These are phyloP conservation scores for Talaromyces piceae DNA, from an alignment of 2,329 filamentous ascomycete genomes.

Conservation along the genomic window DNA sequence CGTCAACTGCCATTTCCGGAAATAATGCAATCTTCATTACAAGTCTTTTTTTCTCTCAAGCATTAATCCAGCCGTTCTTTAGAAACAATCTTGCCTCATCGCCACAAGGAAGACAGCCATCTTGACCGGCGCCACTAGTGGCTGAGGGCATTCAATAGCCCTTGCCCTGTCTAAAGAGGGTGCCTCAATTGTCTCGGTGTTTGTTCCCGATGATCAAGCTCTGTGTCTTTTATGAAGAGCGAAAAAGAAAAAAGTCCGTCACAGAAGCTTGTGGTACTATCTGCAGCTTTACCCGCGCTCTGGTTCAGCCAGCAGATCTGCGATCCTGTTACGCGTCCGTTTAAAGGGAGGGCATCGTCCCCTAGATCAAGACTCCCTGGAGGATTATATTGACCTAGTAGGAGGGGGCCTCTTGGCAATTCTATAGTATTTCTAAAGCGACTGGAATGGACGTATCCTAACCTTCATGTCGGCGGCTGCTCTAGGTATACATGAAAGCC, in stretches of 20 bases:
- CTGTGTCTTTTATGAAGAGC: too few species aligned
- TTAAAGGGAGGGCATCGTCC: background rate
- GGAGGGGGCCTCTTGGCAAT: background rate
- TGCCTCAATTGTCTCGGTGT: background rate
- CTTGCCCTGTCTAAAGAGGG: background rate
- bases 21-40: too few species aligned
- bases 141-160: background rate
- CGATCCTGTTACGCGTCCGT: background rate
- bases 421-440: too few species aligned
- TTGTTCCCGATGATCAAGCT: background rate
- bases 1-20: too few species aligned
- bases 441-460: too few species aligned
- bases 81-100: background rate
- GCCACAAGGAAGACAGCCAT: background rate
- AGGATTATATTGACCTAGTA: conserved; percentile 1
- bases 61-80: background rate
- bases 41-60: too few species aligned
- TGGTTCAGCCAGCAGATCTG: background rate
- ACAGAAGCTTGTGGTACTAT: background rate
- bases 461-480: background rate
- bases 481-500: background rate
- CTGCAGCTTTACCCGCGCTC: background rate
- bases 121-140: background rate
- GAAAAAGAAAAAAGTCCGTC: background rate
- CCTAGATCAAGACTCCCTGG: background rate